Conservation (phyloP, 2,329 filamentous ascomycete genomes). For the Fusarium kyushuense region DNA sequence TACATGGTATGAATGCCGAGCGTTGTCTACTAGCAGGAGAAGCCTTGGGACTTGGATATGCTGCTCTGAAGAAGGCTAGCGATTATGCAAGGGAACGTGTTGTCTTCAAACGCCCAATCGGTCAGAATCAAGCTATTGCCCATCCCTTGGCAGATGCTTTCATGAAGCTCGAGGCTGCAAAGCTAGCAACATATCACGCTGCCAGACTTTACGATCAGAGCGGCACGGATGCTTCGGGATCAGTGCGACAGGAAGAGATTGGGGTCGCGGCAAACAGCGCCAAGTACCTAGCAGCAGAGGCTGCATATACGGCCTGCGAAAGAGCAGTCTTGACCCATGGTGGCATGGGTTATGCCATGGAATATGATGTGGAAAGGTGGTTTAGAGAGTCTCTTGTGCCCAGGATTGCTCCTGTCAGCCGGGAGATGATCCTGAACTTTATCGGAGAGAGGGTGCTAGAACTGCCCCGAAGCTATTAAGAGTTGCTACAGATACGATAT, state of each 20-base stretch:
- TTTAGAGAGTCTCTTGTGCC: slow-evolving; percentile 73
- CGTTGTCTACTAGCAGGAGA: slow-evolving; percentile 81
- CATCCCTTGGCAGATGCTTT: slow-evolving; percentile 75
- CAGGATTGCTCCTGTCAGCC: slow-evolving; percentile 71
- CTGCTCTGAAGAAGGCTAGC: slow-evolving; percentile 71
- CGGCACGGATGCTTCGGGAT: slow-evolving; percentile 58
- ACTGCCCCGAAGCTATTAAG: slow-evolving; percentile 74
- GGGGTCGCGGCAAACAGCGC: slow-evolving; percentile 76
- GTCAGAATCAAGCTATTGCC: slow-evolving; percentile 73
- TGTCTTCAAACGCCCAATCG: slow-evolving; percentile 73
- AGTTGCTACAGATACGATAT: too few species aligned
- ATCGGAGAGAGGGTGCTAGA: slow-evolving; percentile 75
- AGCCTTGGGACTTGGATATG: slow-evolving; percentile 83
- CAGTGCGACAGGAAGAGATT: slow-evolving; percentile 66
- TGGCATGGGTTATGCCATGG: slow-evolving; percentile 74
- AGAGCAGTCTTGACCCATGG: slow-evolving; percentile 69
- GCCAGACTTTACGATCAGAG: slow-evolving; percentile 71
- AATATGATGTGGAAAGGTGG: slow-evolving; percentile 75
- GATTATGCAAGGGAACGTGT: slow-evolving; percentile 75
- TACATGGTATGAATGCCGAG: slow-evolving; percentile 85
- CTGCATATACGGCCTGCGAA: slow-evolving; percentile 72
- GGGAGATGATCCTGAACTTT: slow-evolving; percentile 83
- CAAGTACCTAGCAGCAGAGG: slow-evolving; percentile 77
- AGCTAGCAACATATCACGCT: slow-evolving; percentile 74
- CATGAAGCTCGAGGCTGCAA: slow-evolving; percentile 74